Conservation (phyloP, 306 rosid species). For the Fragaria nilgerrensis region DNA sequence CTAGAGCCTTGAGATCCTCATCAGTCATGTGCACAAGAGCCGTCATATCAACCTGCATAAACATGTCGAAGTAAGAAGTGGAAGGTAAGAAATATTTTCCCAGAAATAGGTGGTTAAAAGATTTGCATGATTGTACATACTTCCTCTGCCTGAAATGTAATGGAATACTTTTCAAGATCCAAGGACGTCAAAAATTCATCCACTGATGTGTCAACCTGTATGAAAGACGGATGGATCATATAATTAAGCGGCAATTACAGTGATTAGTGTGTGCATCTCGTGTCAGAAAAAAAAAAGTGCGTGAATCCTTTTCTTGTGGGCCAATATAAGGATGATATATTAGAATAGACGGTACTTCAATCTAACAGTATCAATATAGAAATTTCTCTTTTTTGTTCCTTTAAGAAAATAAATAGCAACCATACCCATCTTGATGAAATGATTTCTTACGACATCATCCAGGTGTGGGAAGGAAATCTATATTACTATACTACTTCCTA, state of each 20-base stretch:
- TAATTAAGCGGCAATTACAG: background rate
- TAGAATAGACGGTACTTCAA: background rate
- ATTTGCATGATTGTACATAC: constrained; percentile 41
- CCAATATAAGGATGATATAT: background rate
- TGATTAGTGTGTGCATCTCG: background rate
- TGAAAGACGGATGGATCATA: constrained; percentile 28
- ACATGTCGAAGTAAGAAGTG: constrained; percentile 17
- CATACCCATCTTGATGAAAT: background rate
- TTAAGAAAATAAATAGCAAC: background rate
- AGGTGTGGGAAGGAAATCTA: background rate
- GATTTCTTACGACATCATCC: background rate
- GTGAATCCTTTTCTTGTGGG: background rate
- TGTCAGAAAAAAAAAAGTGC: no score
- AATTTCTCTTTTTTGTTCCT: background rate
- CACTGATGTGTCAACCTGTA: constrained; percentile 70
- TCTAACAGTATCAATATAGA: background rate
- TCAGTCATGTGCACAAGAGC: constrained; percentile 96
- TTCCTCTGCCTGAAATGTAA: constrained; percentile 97
- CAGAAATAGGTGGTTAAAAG: background rate
- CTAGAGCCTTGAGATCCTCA: constrained; percentile 96
- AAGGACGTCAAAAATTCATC: constrained; percentile 79
- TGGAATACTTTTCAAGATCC: constrained; percentile 93
- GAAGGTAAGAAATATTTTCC: background rate
- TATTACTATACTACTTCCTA: background rate
- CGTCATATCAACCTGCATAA: constrained; percentile 91